A percentile compares a stretch with the other conserved stretches of the same genome.
These are phyloP conservation scores for Beauveria brongniartii DNA, from an alignment of 2,329 filamentous ascomycete species.

Conservation along the genomic window DNA sequence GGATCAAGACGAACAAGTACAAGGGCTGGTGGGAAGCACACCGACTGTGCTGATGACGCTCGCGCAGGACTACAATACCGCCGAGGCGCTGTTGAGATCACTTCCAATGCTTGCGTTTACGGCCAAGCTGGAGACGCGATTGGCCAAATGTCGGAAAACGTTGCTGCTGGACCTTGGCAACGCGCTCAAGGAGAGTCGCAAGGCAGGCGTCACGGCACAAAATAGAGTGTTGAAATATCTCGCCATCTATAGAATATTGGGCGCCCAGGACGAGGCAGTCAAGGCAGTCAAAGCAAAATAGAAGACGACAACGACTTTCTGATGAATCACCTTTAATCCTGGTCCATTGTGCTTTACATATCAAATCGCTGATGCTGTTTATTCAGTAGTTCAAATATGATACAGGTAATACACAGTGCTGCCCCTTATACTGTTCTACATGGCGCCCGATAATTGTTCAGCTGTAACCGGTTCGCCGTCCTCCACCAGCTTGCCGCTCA, in stretches of 20 bases:
- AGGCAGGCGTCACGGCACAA: constrained; percentile 34
- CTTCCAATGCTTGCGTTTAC: constrained; percentile 42
- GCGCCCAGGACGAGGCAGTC: constrained; percentile 44
- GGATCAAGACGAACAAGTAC: constrained; percentile 28
- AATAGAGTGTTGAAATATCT: constrained; percentile 43
- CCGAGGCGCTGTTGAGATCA: constrained; percentile 33
- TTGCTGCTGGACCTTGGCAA: constrained; percentile 47
- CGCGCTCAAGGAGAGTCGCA: constrained; percentile 37
- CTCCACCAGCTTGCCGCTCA: constrained; percentile 71
- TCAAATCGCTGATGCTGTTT: constrained; percentile 13
- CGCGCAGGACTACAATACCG: constrained; percentile 36
- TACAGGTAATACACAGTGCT: constrained; percentile 9
- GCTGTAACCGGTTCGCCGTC: constrained; percentile 48
- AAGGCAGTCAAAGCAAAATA: constrained; percentile 30
- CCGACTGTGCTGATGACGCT: constrained; percentile 38
- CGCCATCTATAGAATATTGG: constrained; percentile 43
- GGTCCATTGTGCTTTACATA: background rate
- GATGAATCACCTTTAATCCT: constrained; percentile 12
- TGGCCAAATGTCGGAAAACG: constrained; percentile 46
- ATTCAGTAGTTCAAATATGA: constrained; percentile 12
- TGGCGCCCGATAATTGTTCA: constrained; percentile 43
- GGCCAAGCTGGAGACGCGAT: constrained; percentile 42
- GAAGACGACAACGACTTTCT: constrained; percentile 23
- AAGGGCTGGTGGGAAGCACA: constrained; percentile 36
- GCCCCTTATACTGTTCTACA: constrained; percentile 32